A percentile compares a stretch with the other conserved stretches of the same genome.
These are phyloP conservation scores for Waltergamsia citrina DNA, from an alignment of 2,329 filamentous ascomycete genomes.

Conservation along the genomic window DNA sequence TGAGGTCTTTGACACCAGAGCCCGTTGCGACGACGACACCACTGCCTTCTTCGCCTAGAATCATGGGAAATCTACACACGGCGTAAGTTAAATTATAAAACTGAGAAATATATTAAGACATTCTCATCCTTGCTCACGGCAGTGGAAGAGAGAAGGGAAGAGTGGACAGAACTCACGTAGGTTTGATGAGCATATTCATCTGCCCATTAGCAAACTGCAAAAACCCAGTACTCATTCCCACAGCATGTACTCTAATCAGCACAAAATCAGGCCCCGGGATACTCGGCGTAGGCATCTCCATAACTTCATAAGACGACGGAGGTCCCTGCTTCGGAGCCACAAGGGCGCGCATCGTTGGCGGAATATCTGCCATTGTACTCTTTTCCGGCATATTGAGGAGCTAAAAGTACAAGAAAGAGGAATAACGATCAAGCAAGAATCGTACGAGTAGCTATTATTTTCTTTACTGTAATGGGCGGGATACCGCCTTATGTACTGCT, in stretches of 20 bases:
- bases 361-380: slow-evolving; percentile 19
- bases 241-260: slow-evolving; percentile 28
- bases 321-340: slow-evolving; percentile 26
- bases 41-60: slow-evolving; percentile 18
- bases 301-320: slow-evolving; percentile 27
- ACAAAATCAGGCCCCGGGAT: slow-evolving; percentile 33
- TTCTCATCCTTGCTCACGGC: too few species aligned
- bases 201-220: slow-evolving; percentile 17
- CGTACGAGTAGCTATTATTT: too few species aligned
- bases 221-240: slow-evolving; percentile 23
- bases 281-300: slow-evolving; percentile 30
- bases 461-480: too few species aligned
- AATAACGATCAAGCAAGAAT: too few species aligned
- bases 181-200: slow-evolving; percentile 12
- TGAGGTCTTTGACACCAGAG: slow-evolving; percentile 13
- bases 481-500: too few species aligned
- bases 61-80: slow-evolving; percentile 10
- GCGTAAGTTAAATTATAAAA: too few species aligned
- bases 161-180: slow-evolving; percentile 14
- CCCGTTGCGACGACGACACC: slow-evolving; percentile 22
- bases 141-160: background rate
- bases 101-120: too few species aligned
- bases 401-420: too few species aligned
- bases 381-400: too few species aligned
- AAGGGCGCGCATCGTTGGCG: slow-evolving; percentile 32